These are phyloP conservation scores for Microdochium bolleyi DNA, from an alignment of 2,329 filamentous ascomycete genomes.

Conservation along the genomic window DNA sequence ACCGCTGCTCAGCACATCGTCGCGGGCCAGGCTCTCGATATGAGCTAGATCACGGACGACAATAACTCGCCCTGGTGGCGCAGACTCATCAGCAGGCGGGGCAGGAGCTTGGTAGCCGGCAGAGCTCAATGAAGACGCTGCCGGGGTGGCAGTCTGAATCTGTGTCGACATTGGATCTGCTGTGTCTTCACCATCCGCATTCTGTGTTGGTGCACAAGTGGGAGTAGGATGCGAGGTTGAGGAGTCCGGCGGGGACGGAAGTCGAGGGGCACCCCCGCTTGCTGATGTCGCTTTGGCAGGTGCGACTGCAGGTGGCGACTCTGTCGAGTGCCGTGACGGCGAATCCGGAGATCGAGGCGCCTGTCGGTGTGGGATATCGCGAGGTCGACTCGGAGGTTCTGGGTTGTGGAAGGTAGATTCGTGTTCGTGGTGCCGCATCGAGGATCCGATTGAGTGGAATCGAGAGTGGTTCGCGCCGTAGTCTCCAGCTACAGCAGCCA, in stretches of 20 bases:
- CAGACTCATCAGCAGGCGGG: constrained; percentile 25
- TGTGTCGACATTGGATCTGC: constrained; percentile 40
- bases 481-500: constrained; percentile 62
- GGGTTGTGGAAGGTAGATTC: constrained; percentile 30
- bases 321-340: constrained; percentile 11
- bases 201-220: constrained; percentile 26
- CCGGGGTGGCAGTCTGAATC: constrained; percentile 16
- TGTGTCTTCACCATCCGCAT: constrained; percentile 26
- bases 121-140: constrained; percentile 12
- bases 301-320: constrained; percentile 3
- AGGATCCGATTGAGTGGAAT: constrained; percentile 62
- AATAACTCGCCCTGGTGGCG: constrained; percentile 47
- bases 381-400: constrained; percentile 24
- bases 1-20: constrained; percentile 57
- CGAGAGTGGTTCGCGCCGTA: constrained; percentile 64
- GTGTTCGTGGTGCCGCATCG: constrained; percentile 36
- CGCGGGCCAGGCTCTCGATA: constrained; percentile 78
- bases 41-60: constrained; percentile 84
- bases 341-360: constrained; percentile 13
- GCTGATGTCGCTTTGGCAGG: constrained; percentile 14
- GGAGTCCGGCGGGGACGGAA: constrained; percentile 47
- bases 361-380: constrained; percentile 12
- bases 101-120: constrained; percentile 10
- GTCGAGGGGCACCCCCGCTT: constrained; percentile 33
- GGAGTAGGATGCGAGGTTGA: constrained; percentile 37